These are phyloP conservation scores for Handroanthus guayacan DNA, from an alignment of 257 asterid genomes.

Conservation along the genomic window DNA sequence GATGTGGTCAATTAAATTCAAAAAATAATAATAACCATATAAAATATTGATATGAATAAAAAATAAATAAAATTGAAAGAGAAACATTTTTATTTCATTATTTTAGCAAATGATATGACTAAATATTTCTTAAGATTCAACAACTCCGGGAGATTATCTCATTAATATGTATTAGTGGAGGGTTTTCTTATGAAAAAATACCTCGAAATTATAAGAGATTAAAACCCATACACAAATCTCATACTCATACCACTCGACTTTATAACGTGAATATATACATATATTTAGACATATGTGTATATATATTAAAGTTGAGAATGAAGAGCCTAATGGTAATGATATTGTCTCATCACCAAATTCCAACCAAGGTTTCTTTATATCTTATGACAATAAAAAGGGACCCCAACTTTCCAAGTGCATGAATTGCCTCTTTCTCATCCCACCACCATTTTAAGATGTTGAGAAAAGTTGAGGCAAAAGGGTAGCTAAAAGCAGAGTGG, in stretches of 20 bases:
- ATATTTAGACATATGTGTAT: background rate
- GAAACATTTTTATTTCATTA: no score
- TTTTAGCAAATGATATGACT: no score
- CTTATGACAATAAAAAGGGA: conserved; percentile 2
- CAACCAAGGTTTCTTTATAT: conserved; percentile 27
- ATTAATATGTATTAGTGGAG: no score
- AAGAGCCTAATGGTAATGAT: conserved; percentile 45
- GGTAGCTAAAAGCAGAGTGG: conserved; percentile 46
- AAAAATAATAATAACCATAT: no score
- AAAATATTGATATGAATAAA: no score
- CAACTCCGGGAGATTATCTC: no score
- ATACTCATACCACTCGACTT: no score
- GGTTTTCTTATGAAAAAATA: no score
- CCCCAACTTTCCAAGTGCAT: conserved; percentile 43
- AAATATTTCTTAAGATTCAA: no score
- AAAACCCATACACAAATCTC: no score
- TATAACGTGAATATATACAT: background rate
- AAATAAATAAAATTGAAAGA: no score
- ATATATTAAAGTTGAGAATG: conserved; percentile 24
- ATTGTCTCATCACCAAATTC: conserved; percentile 47
- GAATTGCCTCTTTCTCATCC: conserved; percentile 42
- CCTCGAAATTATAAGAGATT: no score
- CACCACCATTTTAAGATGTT: conserved; percentile 50
- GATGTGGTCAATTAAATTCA: conserved; percentile 23
- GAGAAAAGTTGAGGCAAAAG: conserved; percentile 59